Evolutionary conservation across 495 filamentous ascomycete genomes (phyloP).

Genomic region (Hypoxylon crocopeplum): DNA sequence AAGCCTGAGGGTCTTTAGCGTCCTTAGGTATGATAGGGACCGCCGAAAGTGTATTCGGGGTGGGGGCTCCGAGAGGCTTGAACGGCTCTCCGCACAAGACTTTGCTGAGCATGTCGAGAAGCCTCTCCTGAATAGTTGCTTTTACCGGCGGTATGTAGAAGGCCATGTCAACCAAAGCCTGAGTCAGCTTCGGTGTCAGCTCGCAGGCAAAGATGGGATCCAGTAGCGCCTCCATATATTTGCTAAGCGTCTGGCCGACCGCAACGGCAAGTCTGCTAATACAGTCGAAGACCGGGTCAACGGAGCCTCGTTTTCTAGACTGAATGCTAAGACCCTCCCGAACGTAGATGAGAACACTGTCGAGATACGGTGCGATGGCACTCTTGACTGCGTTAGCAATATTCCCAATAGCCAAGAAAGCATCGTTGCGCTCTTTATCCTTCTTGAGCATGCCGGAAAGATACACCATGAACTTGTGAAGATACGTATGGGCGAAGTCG

Average conservation of each 20-base stretch:
- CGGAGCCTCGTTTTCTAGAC: constrained; percentile 71
- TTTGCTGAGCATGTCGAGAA: constrained; percentile 93
- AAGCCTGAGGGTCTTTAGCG: constrained; percentile 73
- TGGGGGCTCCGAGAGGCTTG: constrained; percentile 85
- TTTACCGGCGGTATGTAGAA: constrained; percentile 97
- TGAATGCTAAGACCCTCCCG: constrained; percentile 87
- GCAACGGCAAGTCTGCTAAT: constrained; percentile 95
- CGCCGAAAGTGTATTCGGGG: constrained; percentile 65
- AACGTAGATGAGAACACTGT: constrained; percentile 89
- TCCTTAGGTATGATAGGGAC: constrained; percentile 86
- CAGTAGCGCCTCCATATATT: constrained; percentile 94
- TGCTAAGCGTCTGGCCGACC: constrained; percentile 94
- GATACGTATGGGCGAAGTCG: constrained; percentile 80
- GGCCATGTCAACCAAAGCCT: constrained; percentile 96
- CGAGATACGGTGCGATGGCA: constrained; percentile 92
- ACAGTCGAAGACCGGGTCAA: constrained; percentile 96
- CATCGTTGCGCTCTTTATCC: constrained; percentile 88
- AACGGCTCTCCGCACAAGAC: constrained; percentile 92
- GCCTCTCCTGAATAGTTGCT: constrained; percentile 86
- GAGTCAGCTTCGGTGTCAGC: constrained; percentile 87
- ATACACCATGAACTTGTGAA: constrained; percentile 97
- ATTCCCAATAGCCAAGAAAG: constrained; percentile 93
- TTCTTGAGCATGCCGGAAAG: constrained; percentile 95
- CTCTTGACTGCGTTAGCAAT: constrained; percentile 95
- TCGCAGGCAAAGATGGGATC: constrained; percentile 98